These are phyloP conservation scores for Didymella sp. DNA, from an alignment of 2,329 filamentous ascomycete genomes.

Conservation along the genomic window DNA sequence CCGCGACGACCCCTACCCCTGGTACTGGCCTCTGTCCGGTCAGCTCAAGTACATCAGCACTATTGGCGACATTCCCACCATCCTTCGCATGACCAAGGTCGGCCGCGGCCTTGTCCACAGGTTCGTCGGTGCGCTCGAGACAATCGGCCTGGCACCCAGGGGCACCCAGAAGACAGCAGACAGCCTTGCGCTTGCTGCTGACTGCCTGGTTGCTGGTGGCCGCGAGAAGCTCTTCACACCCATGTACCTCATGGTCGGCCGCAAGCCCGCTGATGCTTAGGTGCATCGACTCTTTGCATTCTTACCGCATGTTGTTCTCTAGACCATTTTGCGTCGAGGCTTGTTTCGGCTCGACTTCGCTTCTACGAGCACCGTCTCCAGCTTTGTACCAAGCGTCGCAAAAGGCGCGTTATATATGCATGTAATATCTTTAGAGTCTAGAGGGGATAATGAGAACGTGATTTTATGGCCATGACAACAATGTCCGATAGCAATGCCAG, in stretches of 20 bases:
- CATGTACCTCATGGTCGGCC: conserved; percentile 96
- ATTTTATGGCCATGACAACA: conserved; percentile 6
- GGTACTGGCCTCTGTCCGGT: conserved; percentile 93
- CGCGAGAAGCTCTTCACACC: conserved; percentile 94
- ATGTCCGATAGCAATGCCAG: background rate
- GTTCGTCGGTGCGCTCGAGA: conserved; percentile 79
- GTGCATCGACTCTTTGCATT: conserved; percentile 12
- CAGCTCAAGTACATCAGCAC: conserved; percentile 83
- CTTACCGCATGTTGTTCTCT: conserved; percentile 27
- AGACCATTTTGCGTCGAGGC: conserved; percentile 26
- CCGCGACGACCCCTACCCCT: conserved; percentile 76
- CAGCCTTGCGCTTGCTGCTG: conserved; percentile 79
- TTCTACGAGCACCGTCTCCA: conserved; percentile 23
- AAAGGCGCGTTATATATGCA: conserved; percentile 32
- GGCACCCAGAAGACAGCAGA: conserved; percentile 97
- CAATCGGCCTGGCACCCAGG: conserved; percentile 73
- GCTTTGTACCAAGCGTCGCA: conserved; percentile 26
- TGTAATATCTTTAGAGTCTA: conserved; percentile 35
- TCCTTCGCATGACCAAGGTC: conserved; percentile 86
- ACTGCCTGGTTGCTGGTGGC: conserved; percentile 85
- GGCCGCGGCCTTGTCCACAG: conserved; percentile 78
- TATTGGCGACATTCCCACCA: conserved; percentile 80
- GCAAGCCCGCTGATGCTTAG: conserved; percentile 70
- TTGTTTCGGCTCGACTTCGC: conserved; percentile 22
- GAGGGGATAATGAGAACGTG: conserved; percentile 35